Evolutionary conservation across 352 stramenopile genomes (phyloP), one percentile per base, ranked within the genome.

Genomic region (Phytopythium montanum): DNA sequence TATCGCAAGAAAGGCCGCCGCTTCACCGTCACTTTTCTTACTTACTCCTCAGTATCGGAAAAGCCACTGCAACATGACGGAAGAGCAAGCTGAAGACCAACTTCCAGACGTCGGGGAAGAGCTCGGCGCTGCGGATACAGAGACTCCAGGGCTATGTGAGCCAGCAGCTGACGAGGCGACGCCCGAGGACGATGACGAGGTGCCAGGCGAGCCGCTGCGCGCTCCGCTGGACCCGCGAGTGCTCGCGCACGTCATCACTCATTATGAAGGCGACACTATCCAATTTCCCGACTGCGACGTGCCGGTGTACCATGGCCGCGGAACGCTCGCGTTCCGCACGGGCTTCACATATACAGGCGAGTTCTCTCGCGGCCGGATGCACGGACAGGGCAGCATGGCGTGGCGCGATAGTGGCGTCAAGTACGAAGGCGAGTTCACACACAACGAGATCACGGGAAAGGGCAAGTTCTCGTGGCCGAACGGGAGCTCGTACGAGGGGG

Each of bases 381-480:
- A 97, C 54, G 89, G 89, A 16, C 61, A 61, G 8, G 89, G 89
- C 5, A 68, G 64, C 21, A 81, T 95, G 19, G 68, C 78, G 26
- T 96, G 85, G 81, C 59, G 60, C 5, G 49, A 21, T 1, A 79
- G 63, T 42, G 76, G 80, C 26, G 74, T 88, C 8, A 57, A 69
- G 26, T 95, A 92, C 57, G 81, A 90, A 56, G 87, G 85, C 14
- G 73, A 79, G 12, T 82, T 94, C 60, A 63, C 77, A 0, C 74
- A 87, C 57, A 96, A 95, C 46, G 73, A 85, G 49, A 81, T 95
- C 36, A 66, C 65, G 9, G 88, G 88, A 23, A 29, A 48, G 19
- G 87, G 89, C 0, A 66, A 54, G 42, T 94, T 92, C 57, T 68
- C 36, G 42, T 97, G 89, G 89, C 77, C 82, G 1, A 90, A 97